These are phyloP conservation scores for Suillus tomentosus DNA, from an alignment of 768 basidiomycete genomes.

Conservation along the genomic window DNA sequence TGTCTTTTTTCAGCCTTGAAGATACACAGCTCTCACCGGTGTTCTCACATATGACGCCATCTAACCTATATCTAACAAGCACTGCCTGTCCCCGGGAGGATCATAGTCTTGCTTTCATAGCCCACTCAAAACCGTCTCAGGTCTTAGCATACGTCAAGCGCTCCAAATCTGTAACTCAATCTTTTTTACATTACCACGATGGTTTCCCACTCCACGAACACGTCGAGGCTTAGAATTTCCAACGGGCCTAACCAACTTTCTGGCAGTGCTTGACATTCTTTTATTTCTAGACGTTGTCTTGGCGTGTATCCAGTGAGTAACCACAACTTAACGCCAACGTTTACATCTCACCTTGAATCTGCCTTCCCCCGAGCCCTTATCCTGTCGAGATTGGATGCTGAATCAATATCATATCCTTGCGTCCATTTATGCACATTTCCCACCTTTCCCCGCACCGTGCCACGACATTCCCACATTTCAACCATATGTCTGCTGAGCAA, in stretches of 20 bases:
- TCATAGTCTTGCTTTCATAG: neutral
- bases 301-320: slow-evolving; percentile 7
- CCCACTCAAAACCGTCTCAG: neutral
- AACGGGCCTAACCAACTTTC: neutral
- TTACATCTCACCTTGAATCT: neutral
- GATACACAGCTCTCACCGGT: neutral
- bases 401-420: slow-evolving; percentile 13
- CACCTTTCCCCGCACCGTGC: slow-evolving; percentile 31
- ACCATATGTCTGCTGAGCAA: slow-evolving; percentile 14
- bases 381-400: slow-evolving; percentile 12
- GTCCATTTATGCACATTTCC: slow-evolving; percentile 15
- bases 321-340: neutral
- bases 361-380: slow-evolving; percentile 11
- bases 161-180: slow-evolving; percentile 7
- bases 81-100: neutral
- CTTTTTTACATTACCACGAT: slow-evolving; percentile 9
- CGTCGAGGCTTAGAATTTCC: neutral
- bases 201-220: slow-evolving; percentile 18
- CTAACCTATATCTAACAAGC: neutral
- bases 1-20: neutral
- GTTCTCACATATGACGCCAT: slow-evolving; percentile 1
- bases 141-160: neutral
- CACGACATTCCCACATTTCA: slow-evolving; percentile 13
- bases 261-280: neutral
- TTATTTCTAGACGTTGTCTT: slow-evolving; percentile 6